Percentiles rank a stretch among this genome's conserved stretches.
Conservation (phyloP, 345 rosid species). For the Theobroma cacao region DNA sequence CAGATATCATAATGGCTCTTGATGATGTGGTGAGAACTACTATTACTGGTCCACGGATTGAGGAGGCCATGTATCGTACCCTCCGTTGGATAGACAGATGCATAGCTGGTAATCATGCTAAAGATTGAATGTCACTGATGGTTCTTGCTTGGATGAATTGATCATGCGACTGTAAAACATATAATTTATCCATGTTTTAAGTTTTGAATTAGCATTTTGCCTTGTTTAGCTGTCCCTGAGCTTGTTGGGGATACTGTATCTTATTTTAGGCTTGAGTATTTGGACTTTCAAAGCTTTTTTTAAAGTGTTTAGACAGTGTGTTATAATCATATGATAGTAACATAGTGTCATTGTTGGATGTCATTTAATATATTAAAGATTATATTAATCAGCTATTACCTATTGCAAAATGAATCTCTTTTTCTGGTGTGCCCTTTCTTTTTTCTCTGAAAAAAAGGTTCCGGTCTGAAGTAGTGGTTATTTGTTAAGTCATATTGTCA, state of each 20-base stretch:
- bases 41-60: slow-evolving; percentile 73
- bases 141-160: not conserved
- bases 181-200: not conserved
- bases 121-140: not conserved
- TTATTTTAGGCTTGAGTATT: not conserved
- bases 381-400: not conserved
- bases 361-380: not conserved
- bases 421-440: not conserved
- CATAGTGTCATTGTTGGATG: not conserved
- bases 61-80: slow-evolving; percentile 85
- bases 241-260: slow-evolving; percentile 6
- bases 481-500: not conserved
- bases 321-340: not conserved
- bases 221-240: not conserved
- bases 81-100: slow-evolving; percentile 90
- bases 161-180: not conserved
- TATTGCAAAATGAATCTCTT: slow-evolving; percentile 1
- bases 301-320: not conserved
- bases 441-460: not conserved
- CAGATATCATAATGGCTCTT: slow-evolving; percentile 88
- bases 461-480: not conserved
- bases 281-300: not conserved
- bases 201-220: slow-evolving; percentile 12
- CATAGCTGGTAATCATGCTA: slow-evolving; percentile 43
- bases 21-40: slow-evolving; percentile 87